Evolutionary conservation across 164 flowering plant genomes (phyloP), one percentile per base, ranked within the genome.

Genomic region (Pachysandra terminalis): DNA sequence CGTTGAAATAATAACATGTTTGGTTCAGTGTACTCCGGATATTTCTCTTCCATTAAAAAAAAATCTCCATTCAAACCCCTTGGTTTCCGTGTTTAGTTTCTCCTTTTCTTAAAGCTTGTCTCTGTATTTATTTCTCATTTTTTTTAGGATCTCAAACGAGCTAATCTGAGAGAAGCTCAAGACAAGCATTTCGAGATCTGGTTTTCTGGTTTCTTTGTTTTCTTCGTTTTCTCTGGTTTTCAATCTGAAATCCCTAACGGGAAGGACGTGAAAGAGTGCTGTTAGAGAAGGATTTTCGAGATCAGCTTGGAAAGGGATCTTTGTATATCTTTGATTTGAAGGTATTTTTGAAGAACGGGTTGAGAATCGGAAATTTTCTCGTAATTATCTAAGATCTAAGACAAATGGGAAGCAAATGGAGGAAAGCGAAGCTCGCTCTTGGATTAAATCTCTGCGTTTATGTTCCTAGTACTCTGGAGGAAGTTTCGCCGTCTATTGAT

Each of bases 361-460:
- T 32, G 48, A 19, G 24, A 53, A 57, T 57, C 64, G 16, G 28
- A 32, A 15, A 1, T 58, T 66, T 22, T 6, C 28, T 59, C 17
- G 15, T 15, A 3, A 12, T 5, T 16, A 15, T 19, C 3, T 17
- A 19, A 35, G 24, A 59, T 59, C 63, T 59, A 26, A 59, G 41
- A 35, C 23, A 73, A 79, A 85, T 85, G 89, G 84, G 79, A 13
- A 83, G 89, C 54, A 80, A 74, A 64, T 85, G 89, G 89, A 80
- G 82, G 65, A 85, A 81, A 71, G 83, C 73, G 28, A 85, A 85
- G 80, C 56, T 75, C 10, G 85, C 85, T 22, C 75, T 83, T 51
- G 84, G 87, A 8, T 16, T 77, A 26, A 78, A 81, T 64, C 77
- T 75, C 19, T 85, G 89, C 68, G 71, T 71, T 4, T 76, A 62